phyloP scores from a whole-genome alignment of 495 filamentous ascomycete species.

The Aspergillus ostianus region DNA sequence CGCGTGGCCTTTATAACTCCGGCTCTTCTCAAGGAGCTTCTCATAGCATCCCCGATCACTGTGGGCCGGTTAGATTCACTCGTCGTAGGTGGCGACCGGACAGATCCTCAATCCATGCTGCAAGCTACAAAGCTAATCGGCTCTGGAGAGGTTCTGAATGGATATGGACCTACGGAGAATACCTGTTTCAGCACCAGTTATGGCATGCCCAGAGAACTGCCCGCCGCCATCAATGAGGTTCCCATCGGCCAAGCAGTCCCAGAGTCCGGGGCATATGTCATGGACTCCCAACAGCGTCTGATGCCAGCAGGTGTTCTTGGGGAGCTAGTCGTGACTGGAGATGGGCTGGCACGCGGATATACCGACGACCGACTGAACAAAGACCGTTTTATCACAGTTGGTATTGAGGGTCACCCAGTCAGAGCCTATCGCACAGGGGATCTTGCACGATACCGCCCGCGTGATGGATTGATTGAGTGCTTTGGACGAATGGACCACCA shows the following conservation, averaged over 20 bases:
- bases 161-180: slow-evolving; percentile 7
- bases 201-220: background rate
- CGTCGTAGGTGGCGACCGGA: slow-evolving; percentile 6
- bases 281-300: background rate
- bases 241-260: background rate
- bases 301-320: slow-evolving; percentile 1
- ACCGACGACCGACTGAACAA: background rate
- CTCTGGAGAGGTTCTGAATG: background rate
- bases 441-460: slow-evolving; percentile 1
- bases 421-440: slow-evolving; percentile 6
- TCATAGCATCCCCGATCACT: background rate
- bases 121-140: background rate
- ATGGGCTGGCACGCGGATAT: slow-evolving; percentile 10
- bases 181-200: slow-evolving; percentile 2
- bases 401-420: background rate
- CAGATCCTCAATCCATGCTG: slow-evolving; percentile 3
- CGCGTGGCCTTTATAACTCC: background rate
- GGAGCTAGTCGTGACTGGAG: slow-evolving; percentile 6
- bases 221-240: background rate
- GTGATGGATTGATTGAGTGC: slow-evolving; percentile 1
- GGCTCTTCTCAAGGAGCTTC: background rate
- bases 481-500: slow-evolving; percentile 7
- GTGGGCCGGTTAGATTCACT: slow-evolving; percentile 1
- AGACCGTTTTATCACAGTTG: slow-evolving; percentile 4
- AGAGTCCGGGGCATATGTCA: slow-evolving; percentile 7